Conservation (phyloP, 352 stramenopile species). For the Pythium guiyangense region DNA sequence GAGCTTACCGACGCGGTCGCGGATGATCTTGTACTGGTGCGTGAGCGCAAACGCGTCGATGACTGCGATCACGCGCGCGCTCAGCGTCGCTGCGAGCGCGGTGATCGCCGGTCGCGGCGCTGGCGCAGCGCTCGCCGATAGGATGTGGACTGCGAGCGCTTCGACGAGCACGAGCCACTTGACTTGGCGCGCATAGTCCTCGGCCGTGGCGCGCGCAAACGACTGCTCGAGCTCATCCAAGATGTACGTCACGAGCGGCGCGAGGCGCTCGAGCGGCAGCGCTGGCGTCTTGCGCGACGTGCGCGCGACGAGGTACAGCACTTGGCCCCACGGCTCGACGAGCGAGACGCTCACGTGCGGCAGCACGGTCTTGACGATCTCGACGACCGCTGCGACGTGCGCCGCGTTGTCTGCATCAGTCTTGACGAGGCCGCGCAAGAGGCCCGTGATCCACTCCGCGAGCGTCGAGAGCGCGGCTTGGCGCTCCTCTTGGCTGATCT, state of each 20-base stretch:
- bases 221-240: slow-evolving; percentile 50
- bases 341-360: slow-evolving; percentile 55
- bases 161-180: slow-evolving; percentile 69
- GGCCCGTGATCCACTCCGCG: slow-evolving; percentile 41
- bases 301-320: slow-evolving; percentile 46
- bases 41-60: slow-evolving; percentile 45
- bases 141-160: slow-evolving; percentile 41
- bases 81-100: slow-evolving; percentile 20
- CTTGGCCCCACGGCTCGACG: slow-evolving; percentile 46
- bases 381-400: slow-evolving; percentile 20
- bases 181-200: slow-evolving; percentile 69
- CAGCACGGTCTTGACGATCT: slow-evolving; percentile 37
- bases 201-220: slow-evolving; percentile 45
- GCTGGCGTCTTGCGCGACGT: slow-evolving; percentile 16
- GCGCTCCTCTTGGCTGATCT: slow-evolving; percentile 50
- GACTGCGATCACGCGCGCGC: slow-evolving; percentile 27
- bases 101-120: slow-evolving; percentile 3
- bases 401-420: slow-evolving; percentile 13
- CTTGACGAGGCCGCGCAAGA: slow-evolving; percentile 41
- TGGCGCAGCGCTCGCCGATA: slow-evolving; percentile 17
- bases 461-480: slow-evolving; percentile 52
- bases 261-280: slow-evolving; percentile 19
- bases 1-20: slow-evolving; percentile 50
- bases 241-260: slow-evolving; percentile 25
- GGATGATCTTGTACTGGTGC: slow-evolving; percentile 81